Base-by-base conservation (phyloP, 768 basidiomycete species). In the Punctularia strigosozonata region DNA sequence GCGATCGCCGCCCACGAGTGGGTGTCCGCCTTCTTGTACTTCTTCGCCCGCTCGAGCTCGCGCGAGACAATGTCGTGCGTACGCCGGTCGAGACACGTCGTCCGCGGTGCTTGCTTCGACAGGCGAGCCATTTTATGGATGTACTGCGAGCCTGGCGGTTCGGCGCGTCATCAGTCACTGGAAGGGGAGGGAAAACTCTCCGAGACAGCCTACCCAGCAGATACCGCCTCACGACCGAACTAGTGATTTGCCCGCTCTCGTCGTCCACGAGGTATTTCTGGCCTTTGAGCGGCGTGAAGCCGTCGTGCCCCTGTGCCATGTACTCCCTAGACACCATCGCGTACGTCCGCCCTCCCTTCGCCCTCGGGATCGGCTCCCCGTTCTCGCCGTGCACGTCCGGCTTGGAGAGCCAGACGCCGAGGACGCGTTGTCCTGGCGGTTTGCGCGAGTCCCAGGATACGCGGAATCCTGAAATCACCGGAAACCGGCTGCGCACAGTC, bases 241-340 rank as follows among this genome's bases (percentile, higher is more conserved):
- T 85, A 72, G 86, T 75, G 44, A 86, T 60, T 45, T 78, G 71
- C 6, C 89, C 90, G 38, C 71, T 69, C 56, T 95, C 90, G 42
- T 88, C 80, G 49, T 91, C 87, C 19, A 92, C 68, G 28, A 92
- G 69, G 48, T 76, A 77, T 42, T 66, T 66, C 17, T 73, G 66
- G 15, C 73, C 76, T 46, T 74, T 75, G 23, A 94, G 63, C 2
- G 78, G 67, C 0, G 60, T 57, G 57, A 77, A 95, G 0, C 90
- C 90, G 49, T 92, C 89, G 46, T 88, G 84, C 0, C 85, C 86
- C 45, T 75, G 62, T 2, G 80, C 76, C 80, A 92, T 70, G 49
- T 92, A 95, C 40, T 88, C 73, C 49, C 88, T 65, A n/a, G 86
- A 89, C 24, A 92, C 79, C 22, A 95, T 68, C 35, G 68, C 78